Evolutionary conservation across 1,284 basidiomycete genomes (phyloP).

Genomic region (Malassezia cuniculi): DNA sequence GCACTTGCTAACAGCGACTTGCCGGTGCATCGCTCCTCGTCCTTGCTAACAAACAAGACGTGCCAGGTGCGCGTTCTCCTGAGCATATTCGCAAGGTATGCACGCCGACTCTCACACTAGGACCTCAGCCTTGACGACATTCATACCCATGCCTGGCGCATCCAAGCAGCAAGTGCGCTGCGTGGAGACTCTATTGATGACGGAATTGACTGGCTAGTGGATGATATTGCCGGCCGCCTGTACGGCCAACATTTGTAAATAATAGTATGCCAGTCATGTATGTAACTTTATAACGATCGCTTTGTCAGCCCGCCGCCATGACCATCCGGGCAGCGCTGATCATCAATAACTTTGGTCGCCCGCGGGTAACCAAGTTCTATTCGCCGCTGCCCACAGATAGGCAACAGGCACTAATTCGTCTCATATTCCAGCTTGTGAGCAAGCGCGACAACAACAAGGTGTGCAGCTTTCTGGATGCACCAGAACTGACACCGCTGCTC

Average conservation of each 20-base stretch:
- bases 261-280: too few species aligned
- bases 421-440: constrained; percentile 38
- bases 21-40: constrained; percentile 86
- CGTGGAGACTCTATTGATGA: constrained; percentile 70
- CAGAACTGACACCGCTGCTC: constrained; percentile 34
- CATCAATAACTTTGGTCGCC: constrained; percentile 74
- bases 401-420: constrained; percentile 36
- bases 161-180: constrained; percentile 80
- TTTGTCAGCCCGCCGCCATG: constrained; percentile 13
- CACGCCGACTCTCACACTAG: constrained; percentile 48
- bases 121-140: constrained; percentile 4
- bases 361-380: constrained; percentile 92
- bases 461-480: constrained; percentile 43
- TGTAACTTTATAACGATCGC: too few species aligned
- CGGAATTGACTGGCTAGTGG: constrained; percentile 87
- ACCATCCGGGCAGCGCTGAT: constrained; percentile 84
- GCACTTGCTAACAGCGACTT: constrained; percentile 57
- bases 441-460: constrained; percentile 28
- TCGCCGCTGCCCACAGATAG: constrained; percentile 31
- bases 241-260: constrained; percentile 26
- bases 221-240: constrained; percentile 56
- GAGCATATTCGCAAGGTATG: constrained; percentile 57
- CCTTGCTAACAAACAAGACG: constrained; percentile 98
- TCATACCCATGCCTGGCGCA: constrained; percentile 54
- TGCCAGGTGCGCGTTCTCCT: constrained; percentile 69